Evolutionary conservation across 768 basidiomycete species (phyloP), one percentile per base, ranked within the genome.

Genomic region (Hericium erinaceus): DNA sequence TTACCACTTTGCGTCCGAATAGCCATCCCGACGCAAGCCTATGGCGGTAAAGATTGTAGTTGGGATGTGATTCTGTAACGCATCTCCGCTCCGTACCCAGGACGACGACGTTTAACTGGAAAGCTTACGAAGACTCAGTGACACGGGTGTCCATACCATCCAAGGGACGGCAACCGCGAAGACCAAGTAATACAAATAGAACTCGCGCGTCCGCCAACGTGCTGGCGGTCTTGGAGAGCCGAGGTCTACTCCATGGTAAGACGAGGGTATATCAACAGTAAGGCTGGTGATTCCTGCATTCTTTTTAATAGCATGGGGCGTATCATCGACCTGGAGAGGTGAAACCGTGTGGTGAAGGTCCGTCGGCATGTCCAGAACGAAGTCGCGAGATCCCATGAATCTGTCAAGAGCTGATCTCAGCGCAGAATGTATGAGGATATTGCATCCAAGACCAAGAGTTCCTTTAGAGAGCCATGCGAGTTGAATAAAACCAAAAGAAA

Each of bases 191-290:
- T 98, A 98, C 41, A 86, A 63, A 61, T 80, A 75, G 73, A 95
- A 98, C 68, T 98, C 97, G 10, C 73, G 68, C 0, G 90, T 88
- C 46, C 69, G 73, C 95, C 95, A 98, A 72, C 89, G 73, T 22
- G 88, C 64, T 2, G 75, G 74, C 2, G 75, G 74, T 2, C 68
- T 69, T 18, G 64, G 58, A 57, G 63, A 55, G 11, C 67, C 67
- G 10, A 57, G 58, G n/a, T 63, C 44, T 2, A 46, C 44, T 11
- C 20, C 51, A 26, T 66, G 70, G n/a, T 66, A 67, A 1, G 78
- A 68, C 16, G 76, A 69, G 0, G 85, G 80, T 16, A 81, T 77
- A 48, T 79, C 69, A 9, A 87, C 77, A 2, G 87, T 87, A 4
- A 86, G 69, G n/a, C 66, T 53, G 2, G 71, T 71, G 59, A 81